Percentiles rank a stretch among this genome's conserved stretches.
Conservation (phyloP, 1,284 basidiomycete genomes). For the Macrocystidia cucumis region DNA sequence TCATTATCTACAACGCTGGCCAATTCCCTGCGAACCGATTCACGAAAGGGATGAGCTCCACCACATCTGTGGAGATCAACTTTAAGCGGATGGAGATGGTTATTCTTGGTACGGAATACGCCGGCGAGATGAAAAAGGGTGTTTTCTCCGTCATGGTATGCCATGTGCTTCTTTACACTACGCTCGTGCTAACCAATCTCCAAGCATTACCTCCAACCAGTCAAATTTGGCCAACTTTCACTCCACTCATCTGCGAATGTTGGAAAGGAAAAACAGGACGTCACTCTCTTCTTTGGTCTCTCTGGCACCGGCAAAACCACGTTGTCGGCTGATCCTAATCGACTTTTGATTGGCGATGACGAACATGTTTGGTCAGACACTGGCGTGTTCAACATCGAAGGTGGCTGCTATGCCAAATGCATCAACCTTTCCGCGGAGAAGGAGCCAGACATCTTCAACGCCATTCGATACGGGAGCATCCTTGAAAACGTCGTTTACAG, state of each 20-base stretch:
- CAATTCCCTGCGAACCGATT: conserved; percentile 99
- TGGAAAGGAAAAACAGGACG: conserved; percentile 83
- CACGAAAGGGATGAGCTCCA: conserved; percentile 99
- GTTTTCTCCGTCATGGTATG: conserved; percentile 97
- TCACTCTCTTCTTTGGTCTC: conserved; percentile 98
- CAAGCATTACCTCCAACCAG: conserved; percentile 95
- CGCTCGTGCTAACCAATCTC: conserved; percentile 12
- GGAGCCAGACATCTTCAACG: conserved; percentile 97
- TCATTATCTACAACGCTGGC: conserved; percentile 99
- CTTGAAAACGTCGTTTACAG: conserved; percentile 99
- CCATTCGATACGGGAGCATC: conserved; percentile 93
- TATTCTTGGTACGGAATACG: conserved; percentile 99
- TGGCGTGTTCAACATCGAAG: conserved; percentile 99
- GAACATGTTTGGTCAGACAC: conserved; percentile 98
- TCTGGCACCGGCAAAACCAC: conserved; percentile 99
- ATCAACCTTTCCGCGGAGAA: conserved; percentile 95
- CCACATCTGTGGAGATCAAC: conserved; percentile 99
- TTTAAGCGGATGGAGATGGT: conserved; percentile 99
- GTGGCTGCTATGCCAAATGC: conserved; percentile 98
- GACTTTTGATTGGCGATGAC: conserved; percentile 92
- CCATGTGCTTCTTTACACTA: conserved; percentile 8
- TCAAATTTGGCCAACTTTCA: conserved; percentile 97
- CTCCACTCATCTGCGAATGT: conserved; percentile 99
- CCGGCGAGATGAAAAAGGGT: conserved; percentile 99
- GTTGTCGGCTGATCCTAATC: conserved; percentile 87